phyloP scores from a whole-genome alignment of 2,329 filamentous ascomycete genomes.

The Paecilomyces fulvus region DNA sequence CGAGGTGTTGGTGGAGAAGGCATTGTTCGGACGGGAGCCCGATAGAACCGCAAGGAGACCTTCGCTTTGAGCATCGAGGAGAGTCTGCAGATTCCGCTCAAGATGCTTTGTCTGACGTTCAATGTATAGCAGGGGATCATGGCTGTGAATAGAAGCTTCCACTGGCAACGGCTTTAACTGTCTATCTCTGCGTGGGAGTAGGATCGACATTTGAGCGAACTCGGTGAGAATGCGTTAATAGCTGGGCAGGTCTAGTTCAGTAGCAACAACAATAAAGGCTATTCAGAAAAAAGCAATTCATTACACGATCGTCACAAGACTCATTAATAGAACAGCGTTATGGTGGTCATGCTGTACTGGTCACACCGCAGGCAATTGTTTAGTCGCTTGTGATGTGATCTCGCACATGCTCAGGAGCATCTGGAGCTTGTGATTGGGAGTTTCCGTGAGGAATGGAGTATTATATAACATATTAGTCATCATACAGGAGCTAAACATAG shows the following conservation, averaged over 20 bases:
- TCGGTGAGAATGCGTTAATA: neutral
- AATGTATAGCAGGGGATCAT: constrained; percentile 41
- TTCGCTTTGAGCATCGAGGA: constrained; percentile 55
- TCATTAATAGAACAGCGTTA: neutral
- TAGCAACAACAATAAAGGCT: neutral
- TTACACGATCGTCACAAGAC: neutral
- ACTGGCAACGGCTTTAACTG: constrained; percentile 21
- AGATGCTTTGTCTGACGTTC: constrained; percentile 47
- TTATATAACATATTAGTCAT: neutral
- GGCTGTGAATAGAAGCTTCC: constrained; percentile 19
- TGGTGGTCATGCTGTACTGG: neutral
- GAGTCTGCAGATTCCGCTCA: constrained; percentile 48
- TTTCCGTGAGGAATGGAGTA: neutral
- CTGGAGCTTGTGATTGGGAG: neutral
- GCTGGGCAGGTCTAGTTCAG: neutral
- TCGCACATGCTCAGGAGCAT: neutral
- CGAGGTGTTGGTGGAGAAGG: constrained; percentile 38
- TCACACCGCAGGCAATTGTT: neutral
- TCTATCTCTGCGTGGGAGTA: constrained; percentile 17
- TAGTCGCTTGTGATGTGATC: neutral
- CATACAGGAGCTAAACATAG: too few relatives aligned
- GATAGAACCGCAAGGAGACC: constrained; percentile 44
- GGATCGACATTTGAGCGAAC: constrained; percentile 19
- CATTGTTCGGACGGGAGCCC: constrained; percentile 32
- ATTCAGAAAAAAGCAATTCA: neutral